A percentile compares a stretch with the other conserved stretches of the same genome.
These are phyloP conservation scores for Phialemonium atrogriseum DNA, from an alignment of 2,329 filamentous ascomycete species.

Conservation along the genomic window DNA sequence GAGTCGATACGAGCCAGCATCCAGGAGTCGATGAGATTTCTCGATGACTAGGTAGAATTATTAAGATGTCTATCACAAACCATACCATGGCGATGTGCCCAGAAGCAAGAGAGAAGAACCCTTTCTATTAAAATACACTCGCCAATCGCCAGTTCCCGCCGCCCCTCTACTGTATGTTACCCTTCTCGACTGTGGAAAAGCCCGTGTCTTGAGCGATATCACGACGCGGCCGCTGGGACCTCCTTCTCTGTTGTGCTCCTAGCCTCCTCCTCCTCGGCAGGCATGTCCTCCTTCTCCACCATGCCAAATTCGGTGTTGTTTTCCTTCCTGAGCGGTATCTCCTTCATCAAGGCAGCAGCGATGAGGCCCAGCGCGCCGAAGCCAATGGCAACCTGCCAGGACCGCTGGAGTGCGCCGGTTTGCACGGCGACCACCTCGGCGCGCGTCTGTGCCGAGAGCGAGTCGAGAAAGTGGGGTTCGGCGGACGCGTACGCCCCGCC, in stretches of 20 bases:
- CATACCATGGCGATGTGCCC: neutral
- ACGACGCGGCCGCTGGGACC: neutral
- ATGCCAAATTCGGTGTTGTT: constrained; percentile 21
- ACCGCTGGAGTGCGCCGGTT: constrained; percentile 5
- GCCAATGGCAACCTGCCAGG: constrained; percentile 19
- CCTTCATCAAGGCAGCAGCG: constrained; percentile 11
- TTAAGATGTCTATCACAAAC: neutral
- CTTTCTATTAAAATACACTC: no score
- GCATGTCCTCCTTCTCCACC: constrained; percentile 9
- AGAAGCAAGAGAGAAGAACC: neutral
- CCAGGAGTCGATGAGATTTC: constrained; percentile 10
- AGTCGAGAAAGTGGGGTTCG: constrained; percentile 11
- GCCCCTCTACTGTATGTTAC: no score
- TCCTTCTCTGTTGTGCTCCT: neutral
- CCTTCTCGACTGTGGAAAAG: no score
- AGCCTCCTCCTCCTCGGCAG: neutral
- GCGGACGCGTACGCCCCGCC: constrained; percentile 19
- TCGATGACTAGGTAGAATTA: constrained; percentile 9
- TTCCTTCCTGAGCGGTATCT: constrained; percentile 16
- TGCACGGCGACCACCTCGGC: constrained; percentile 14
- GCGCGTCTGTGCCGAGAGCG: constrained; percentile 6
- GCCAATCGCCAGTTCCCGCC: no score
- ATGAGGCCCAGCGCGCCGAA: constrained; percentile 17
- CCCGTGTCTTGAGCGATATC: neutral
- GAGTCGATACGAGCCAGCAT: constrained; percentile 15